Base-by-base conservation (phyloP, 768 basidiomycete species). In the Pisolithus marmoratus region DNA sequence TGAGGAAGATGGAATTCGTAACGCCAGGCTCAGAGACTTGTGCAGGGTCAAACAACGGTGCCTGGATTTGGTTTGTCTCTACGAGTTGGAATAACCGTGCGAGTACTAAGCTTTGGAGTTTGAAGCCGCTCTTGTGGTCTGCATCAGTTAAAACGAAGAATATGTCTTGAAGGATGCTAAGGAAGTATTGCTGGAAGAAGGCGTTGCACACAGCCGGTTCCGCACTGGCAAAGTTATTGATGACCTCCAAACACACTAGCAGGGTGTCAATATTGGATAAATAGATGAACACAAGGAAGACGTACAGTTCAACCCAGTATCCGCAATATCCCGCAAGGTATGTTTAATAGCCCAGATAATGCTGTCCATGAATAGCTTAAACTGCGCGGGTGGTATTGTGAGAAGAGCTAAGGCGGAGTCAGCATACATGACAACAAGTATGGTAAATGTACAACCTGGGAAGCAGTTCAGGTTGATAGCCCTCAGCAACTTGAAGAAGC, bases 331-430 rank as follows among this genome's bases (percentile, higher is more conserved):
- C 50, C 95, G 83, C 92, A 96, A 94, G 15, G 92, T 97, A 73
- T 99, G 96, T 70, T 99, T 99, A 75, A 97, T 95, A n/a, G 94
- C 95, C 95, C 96, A 99, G 48, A 95, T 87, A 58, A 97, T 89
- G 54, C 92, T 94, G 69, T 98, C 95, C 84, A 96, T 97, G 69
- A 96, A 89, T 53, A 98, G 74, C 73, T 96, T 97, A 80, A 98
- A 97, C 71, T 96, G 91, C 43, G 78, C 71, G 9, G 93, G 87
- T n/a, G 93, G 91, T 54, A 96, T 79, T 23, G 81, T 82, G 51
- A 95, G 79, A 43, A 97, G 73, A 6, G 94, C 94, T 63, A 22
- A 38, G 1, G 5, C 19, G 14, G 31, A 15, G 15, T 57, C 43
- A 51, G 29, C 26, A 24, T 17, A 31, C 42, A 3, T 1, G 5